phyloP scores from a whole-genome alignment of 306 rosid genomes.

The Vachellia collinsii region DNA sequence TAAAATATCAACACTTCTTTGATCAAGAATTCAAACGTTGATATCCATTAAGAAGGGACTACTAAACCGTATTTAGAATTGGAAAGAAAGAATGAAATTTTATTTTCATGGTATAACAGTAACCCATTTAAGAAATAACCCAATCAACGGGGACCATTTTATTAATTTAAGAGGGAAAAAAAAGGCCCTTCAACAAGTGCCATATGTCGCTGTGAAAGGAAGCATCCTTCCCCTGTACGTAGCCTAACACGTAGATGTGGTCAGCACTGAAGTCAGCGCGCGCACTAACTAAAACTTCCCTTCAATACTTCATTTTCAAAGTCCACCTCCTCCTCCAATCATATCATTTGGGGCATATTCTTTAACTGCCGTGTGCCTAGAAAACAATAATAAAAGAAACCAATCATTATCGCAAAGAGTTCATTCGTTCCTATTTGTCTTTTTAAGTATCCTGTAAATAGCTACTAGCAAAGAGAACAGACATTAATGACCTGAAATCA shows the following conservation, averaged over 20 bases:
- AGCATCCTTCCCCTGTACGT: not conserved
- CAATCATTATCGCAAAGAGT: too few relatives aligned
- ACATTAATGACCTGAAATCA: too few relatives aligned
- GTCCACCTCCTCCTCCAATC: not conserved
- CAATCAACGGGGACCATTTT: not conserved
- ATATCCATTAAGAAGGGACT: too few relatives aligned
- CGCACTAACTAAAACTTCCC: slow-evolving; percentile 27
- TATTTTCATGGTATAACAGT: too few relatives aligned
- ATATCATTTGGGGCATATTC: not conserved
- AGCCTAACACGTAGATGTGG: not conserved
- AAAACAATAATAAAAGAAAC: too few relatives aligned
- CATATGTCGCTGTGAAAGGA: not conserved
- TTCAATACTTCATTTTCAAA: not conserved
- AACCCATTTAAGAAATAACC: not conserved
- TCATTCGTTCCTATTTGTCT: not conserved
- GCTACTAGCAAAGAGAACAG: too few relatives aligned
- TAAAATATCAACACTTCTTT: too few relatives aligned
- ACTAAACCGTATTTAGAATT: too few relatives aligned
- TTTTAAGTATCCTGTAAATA: too few relatives aligned
- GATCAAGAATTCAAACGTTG: too few relatives aligned
- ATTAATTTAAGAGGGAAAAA: not conserved
- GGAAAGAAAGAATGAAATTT: too few relatives aligned
- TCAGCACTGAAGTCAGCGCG: slow-evolving; percentile 45
- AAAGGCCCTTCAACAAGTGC: not conserved
- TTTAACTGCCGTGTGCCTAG: not conserved